Conservation (phyloP, 108 stramenopile species). For the Pseudonitzschia delicatissima region DNA sequence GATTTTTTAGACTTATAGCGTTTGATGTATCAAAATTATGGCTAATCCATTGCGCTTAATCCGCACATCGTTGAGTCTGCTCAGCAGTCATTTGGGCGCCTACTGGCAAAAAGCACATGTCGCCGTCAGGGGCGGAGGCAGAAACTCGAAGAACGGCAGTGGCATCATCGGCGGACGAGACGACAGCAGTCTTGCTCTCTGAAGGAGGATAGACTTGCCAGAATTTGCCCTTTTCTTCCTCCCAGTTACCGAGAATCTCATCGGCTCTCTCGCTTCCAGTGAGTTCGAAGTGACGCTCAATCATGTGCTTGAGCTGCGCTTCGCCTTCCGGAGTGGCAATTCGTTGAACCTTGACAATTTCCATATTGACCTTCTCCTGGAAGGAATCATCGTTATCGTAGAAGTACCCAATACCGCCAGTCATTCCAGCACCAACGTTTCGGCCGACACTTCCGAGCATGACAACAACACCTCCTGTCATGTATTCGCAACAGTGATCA, state of each 20-base stretch:
- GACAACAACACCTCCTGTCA: constrained; percentile 95
- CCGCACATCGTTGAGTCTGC: constrained; percentile 82
- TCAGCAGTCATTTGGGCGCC: constrained; percentile 64
- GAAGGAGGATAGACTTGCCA: constrained; percentile 90
- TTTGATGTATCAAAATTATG: not conserved
- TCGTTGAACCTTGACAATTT: constrained; percentile 86
- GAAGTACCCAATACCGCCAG: constrained; percentile 92
- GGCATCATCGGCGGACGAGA: constrained; percentile 35
- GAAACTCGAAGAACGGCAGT: constrained; percentile 48
- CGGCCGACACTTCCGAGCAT: constrained; percentile 89
- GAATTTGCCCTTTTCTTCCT: constrained; percentile 74
- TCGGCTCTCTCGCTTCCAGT: constrained; percentile 88
- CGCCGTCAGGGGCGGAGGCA: constrained; percentile 77
- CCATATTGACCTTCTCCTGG: constrained; percentile 82
- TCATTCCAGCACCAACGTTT: constrained; percentile 97
- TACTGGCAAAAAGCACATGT: constrained; percentile 82
- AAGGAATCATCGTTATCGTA: constrained; percentile 83
- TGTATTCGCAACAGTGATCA: constrained; percentile 97
- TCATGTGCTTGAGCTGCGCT: constrained; percentile 71
- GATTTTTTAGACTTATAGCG: not conserved
- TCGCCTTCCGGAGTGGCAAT: constrained; percentile 69
- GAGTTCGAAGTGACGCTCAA: constrained; percentile 87
- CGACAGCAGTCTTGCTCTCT: constrained; percentile 59
- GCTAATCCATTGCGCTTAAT: constrained; percentile 31
- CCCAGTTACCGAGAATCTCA: constrained; percentile 86